Conservation (phyloP, 179 eudicot species). For the Amaranthus tricolor region DNA sequence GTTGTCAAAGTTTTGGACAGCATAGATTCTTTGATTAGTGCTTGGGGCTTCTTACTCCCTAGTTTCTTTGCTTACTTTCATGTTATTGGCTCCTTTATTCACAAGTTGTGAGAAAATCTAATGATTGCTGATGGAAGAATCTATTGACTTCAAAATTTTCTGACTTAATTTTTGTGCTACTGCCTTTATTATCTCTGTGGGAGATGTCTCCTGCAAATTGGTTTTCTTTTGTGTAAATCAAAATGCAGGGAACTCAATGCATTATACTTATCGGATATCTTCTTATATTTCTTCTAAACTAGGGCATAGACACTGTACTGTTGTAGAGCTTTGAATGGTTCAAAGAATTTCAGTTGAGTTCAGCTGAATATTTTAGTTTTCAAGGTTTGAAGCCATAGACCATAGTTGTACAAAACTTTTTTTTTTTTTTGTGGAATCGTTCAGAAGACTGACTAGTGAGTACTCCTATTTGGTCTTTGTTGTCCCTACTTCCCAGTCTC, state of each 20-base stretch:
- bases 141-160: background rate
- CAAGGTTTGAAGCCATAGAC: background rate
- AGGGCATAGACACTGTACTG: background rate
- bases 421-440: background rate
- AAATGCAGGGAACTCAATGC: background rate
- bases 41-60: background rate
- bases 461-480: background rate
- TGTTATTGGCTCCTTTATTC: background rate
- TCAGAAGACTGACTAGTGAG: background rate
- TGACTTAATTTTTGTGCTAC: background rate
- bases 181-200: background rate
- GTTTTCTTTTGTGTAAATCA: background rate
- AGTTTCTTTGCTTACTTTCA: background rate
- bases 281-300: background rate
- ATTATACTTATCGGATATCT: background rate
- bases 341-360: background rate
- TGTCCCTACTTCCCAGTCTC: background rate
- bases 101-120: background rate
- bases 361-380: background rate
- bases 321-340: background rate
- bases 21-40: constrained; percentile 4
- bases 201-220: background rate
- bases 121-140: background rate
- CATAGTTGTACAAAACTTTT: background rate
- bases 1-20: background rate